These are phyloP conservation scores for Mucor lusitanicus DNA, from an alignment of 371 early-diverging fungal genomes.

Conservation along the genomic window DNA sequence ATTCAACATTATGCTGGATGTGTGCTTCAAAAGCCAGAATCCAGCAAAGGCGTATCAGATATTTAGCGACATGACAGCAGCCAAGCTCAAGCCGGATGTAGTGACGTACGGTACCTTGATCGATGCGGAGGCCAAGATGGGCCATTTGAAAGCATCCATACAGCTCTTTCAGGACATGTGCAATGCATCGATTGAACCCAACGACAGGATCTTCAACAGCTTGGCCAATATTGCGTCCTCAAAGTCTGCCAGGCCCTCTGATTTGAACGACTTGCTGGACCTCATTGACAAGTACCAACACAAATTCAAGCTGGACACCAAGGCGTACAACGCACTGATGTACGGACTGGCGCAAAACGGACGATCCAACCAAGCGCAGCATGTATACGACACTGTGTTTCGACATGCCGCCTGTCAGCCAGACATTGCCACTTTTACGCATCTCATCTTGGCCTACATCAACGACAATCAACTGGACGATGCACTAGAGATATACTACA, in stretches of 20 bases:
- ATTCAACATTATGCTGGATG: conserved; percentile 47
- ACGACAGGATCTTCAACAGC: conserved; percentile 34
- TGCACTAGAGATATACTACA: conserved; percentile 29
- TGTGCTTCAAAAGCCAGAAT: conserved; percentile 34
- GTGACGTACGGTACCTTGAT: conserved; percentile 60
- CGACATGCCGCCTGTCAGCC: conserved; percentile 9
- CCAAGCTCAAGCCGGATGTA: conserved; percentile 41
- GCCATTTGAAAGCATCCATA: conserved; percentile 36
- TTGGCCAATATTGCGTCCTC: conserved; percentile 30
- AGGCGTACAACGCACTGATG: conserved; percentile 27
- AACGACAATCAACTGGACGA: conserved; percentile 23
- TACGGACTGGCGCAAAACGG: conserved; percentile 23
- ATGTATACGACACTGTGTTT: conserved; percentile 16
- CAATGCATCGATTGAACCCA: conserved; percentile 26
- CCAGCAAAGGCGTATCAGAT: conserved; percentile 37
- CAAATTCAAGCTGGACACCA: conserved; percentile 7
- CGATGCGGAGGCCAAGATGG: conserved; percentile 36
- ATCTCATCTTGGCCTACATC: conserved; percentile 31
- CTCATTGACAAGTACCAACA: background rate
- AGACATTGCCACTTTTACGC: conserved; percentile 31
- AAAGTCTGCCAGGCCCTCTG: background rate
- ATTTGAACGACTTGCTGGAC: background rate
- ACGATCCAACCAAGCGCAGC: conserved; percentile 17
- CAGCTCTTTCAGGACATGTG: conserved; percentile 44
- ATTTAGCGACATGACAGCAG: conserved; percentile 36